Conservation (phyloP, 805 yeast genomes). For the Schwanniomyces pseudopolymorphus region DNA sequence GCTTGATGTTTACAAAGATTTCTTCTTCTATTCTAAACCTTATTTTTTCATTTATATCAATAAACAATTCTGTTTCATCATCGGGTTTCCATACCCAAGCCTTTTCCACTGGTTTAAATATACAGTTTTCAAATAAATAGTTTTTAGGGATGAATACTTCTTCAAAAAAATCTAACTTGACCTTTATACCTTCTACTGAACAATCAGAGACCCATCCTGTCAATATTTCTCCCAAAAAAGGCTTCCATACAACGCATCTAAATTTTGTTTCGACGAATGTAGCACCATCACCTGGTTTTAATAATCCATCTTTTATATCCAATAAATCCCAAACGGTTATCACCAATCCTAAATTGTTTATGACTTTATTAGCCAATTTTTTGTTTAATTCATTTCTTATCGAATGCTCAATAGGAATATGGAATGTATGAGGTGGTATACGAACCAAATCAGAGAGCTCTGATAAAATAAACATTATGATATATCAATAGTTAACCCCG, state of each 20-base stretch:
- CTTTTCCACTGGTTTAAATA: slow-evolving; percentile 68
- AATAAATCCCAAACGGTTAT: slow-evolving; percentile 81
- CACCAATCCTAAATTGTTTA: slow-evolving; percentile 82
- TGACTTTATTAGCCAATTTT: slow-evolving; percentile 83
- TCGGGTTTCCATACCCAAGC: slow-evolving; percentile 95
- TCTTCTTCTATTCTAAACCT: slow-evolving; percentile 91
- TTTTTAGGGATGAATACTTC: slow-evolving; percentile 87
- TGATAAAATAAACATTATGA: slow-evolving; percentile 77
- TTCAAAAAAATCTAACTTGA: slow-evolving; percentile 83
- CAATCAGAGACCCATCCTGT: slow-evolving; percentile 93
- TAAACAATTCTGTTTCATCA: slow-evolving; percentile 71
- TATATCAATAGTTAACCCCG: neutral
- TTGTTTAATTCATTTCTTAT: slow-evolving; percentile 76
- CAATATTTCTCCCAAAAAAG: slow-evolving; percentile 89
- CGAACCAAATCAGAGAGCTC: slow-evolving; percentile 81
- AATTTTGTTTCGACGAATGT: slow-evolving; percentile 73
- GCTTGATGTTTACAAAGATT: slow-evolving; percentile 78
- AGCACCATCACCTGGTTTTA: slow-evolving; percentile 95
- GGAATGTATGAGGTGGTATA: slow-evolving; percentile 83
- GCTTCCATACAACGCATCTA: slow-evolving; percentile 81
- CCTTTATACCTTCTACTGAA: slow-evolving; percentile 81
- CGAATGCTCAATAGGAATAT: slow-evolving; percentile 68
- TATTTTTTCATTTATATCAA: slow-evolving; percentile 89
- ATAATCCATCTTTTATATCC: slow-evolving; percentile 80
- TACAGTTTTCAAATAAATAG: slow-evolving; percentile 75